Evolutionary conservation across 352 stramenopile species (phyloP).

Genomic region (Phytopythium helicoides): DNA sequence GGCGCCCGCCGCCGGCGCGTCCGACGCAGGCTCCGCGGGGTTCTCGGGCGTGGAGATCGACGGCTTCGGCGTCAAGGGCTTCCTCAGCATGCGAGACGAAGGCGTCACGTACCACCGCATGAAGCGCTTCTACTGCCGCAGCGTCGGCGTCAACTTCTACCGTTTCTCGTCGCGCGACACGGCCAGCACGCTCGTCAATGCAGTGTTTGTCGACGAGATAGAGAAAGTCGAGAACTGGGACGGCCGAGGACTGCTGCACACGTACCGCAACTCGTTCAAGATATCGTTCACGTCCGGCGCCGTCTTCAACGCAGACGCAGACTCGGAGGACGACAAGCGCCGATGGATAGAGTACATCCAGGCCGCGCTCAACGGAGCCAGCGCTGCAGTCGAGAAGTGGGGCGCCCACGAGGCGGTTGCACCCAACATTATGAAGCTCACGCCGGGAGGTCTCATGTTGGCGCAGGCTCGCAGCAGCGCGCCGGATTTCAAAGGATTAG

Average conservation of each 20-base stretch:
- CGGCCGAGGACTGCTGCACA: slow-evolving; percentile 76
- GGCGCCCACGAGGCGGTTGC: slow-evolving; percentile 20
- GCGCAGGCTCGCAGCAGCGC: slow-evolving; percentile 51
- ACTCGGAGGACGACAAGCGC: slow-evolving; percentile 77
- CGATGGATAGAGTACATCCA: slow-evolving; percentile 82
- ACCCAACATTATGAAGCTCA: slow-evolving; percentile 44
- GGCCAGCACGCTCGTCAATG: slow-evolving; percentile 56
- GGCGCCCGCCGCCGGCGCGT: not conserved
- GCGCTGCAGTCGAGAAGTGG: slow-evolving; percentile 39
- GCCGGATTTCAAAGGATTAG: slow-evolving; percentile 73
- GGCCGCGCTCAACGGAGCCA: slow-evolving; percentile 41
- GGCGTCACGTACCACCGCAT: slow-evolving; percentile 84
- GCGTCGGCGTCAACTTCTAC: slow-evolving; percentile 77
- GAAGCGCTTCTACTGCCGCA: slow-evolving; percentile 82
- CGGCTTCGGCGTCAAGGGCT: slow-evolving; percentile 71
- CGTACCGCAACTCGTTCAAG: slow-evolving; percentile 85
- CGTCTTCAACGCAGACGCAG: slow-evolving; percentile 78
- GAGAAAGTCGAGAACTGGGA: slow-evolving; percentile 83
- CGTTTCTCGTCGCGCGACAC: slow-evolving; percentile 67
- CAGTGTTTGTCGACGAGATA: slow-evolving; percentile 66
- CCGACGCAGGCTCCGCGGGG: not conserved
- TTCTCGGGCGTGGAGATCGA: slow-evolving; percentile 43
- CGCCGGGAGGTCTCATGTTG: slow-evolving; percentile 57
- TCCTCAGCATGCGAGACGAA: slow-evolving; percentile 79
- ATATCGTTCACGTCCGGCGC: slow-evolving; percentile 68